A percentile compares a stretch with the other conserved stretches of the same genome.
Conservation (phyloP, 202 grass and related monocot genomes). For the Hordeum pubiflorum region DNA sequence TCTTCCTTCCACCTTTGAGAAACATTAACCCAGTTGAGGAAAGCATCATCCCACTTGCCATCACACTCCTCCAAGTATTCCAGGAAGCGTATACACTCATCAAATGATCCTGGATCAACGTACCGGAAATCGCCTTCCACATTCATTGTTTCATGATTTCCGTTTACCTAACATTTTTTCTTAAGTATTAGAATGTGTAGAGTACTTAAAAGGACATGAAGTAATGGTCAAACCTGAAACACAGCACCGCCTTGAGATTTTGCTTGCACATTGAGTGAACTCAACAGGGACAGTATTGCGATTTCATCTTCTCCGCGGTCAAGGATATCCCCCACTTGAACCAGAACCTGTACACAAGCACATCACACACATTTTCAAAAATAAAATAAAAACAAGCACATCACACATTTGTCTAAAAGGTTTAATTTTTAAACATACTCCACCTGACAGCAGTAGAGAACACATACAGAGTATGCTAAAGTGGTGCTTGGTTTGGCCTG, state of each 20-base stretch:
- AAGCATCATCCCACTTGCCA: slow-evolving; percentile 66
- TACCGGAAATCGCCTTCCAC: slow-evolving; percentile 87
- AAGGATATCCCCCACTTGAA: slow-evolving; percentile 95
- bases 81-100: slow-evolving; percentile 71
- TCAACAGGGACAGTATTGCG: slow-evolving; percentile 74
- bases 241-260: slow-evolving; percentile 85
- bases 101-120: slow-evolving; percentile 54
- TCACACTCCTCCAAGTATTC: slow-evolving; percentile 66
- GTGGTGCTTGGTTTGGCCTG: no score
- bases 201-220: background rate
- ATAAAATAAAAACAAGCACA: background rate
- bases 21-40: slow-evolving; percentile 73
- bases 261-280: slow-evolving; percentile 56
- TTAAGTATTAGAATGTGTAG: background rate
- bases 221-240: slow-evolving; percentile 64
- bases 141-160: slow-evolving; percentile 98
- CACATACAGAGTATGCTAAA: no score
- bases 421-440: background rate
- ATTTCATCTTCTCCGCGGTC: slow-evolving; percentile 89
- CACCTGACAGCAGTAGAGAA: background rate
- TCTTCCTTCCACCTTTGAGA: slow-evolving; percentile 46
- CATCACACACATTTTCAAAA: background rate
- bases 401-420: background rate
- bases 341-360: slow-evolving; percentile 46
- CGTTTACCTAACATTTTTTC: slow-evolving; percentile 47